phyloP scores from a whole-genome alignment of 163 green algal genomes.

The Prototheca cutis region DNA sequence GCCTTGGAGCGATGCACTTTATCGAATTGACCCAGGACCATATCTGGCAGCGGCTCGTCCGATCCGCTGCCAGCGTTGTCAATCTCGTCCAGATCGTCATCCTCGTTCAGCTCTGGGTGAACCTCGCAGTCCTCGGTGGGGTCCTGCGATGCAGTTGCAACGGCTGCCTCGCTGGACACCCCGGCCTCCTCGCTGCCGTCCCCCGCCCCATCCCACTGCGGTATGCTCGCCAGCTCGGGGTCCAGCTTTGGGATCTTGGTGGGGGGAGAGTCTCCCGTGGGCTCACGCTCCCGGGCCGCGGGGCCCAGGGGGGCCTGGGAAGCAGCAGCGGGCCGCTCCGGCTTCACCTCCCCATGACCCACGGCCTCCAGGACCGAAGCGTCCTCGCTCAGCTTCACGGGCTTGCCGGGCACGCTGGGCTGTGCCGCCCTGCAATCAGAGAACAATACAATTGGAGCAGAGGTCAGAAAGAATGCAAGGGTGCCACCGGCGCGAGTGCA shows the following conservation, averaged over 20 bases:
- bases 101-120: constrained; percentile 19
- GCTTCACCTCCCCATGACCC: no score
- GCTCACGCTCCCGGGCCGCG: no score
- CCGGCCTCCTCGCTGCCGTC: not conserved
- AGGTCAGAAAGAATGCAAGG: no score
- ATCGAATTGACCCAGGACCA: constrained; percentile 32
- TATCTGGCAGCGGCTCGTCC: constrained; percentile 17
- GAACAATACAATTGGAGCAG: no score
- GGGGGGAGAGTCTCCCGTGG: not conserved
- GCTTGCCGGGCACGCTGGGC: no score
- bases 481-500: no score
- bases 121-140: constrained; percentile 4
- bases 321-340: no score
- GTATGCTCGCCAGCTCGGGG: no score
- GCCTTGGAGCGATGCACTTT: constrained; percentile 28
- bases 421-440: no score
- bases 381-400: constrained; percentile 1
- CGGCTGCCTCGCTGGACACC: no score
- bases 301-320: no score
- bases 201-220: constrained; percentile 4
- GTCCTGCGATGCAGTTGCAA: no score
- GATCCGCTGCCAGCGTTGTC: not conserved
- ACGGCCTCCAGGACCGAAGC: not conserved
- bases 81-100: constrained; percentile 23
- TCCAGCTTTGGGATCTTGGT: not conserved